phyloP scores from a whole-genome alignment of 2,329 filamentous ascomycete species.

The Hypoxylon sp. region DNA sequence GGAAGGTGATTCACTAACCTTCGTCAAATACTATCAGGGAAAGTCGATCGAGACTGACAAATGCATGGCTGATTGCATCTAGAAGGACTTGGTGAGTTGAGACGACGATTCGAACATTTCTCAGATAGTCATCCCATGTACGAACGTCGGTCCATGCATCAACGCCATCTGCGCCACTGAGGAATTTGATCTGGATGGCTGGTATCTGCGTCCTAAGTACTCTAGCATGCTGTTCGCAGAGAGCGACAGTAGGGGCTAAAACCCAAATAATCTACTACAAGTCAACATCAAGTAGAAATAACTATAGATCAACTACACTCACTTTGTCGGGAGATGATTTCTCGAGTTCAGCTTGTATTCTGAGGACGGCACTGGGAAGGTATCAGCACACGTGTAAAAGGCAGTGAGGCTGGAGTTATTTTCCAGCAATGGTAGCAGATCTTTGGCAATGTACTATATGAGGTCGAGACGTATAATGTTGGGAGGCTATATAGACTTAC shows the following conservation, averaged over 20 bases:
- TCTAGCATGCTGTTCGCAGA: constrained; percentile 76
- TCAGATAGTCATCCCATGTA: constrained; percentile 77
- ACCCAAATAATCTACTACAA: constrained; percentile 76
- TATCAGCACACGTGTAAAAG: constrained; percentile 43
- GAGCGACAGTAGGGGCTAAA: constrained; percentile 76
- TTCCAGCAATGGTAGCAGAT: constrained; percentile 5
- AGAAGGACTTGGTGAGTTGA: constrained; percentile 82
- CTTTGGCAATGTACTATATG: neutral
- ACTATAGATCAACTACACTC: constrained; percentile 27
- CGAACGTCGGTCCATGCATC: constrained; percentile 79
- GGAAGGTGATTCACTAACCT: constrained; percentile 64
- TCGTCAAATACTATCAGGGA: constrained; percentile 86
- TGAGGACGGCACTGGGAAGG: constrained; percentile 71
- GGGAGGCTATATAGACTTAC: constrained; percentile 61
- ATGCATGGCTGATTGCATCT: constrained; percentile 82
- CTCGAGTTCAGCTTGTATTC: constrained; percentile 76
- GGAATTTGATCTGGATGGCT: constrained; percentile 70
- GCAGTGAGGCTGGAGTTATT: constrained; percentile 9
- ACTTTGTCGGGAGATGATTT: constrained; percentile 69
- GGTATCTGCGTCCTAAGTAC: constrained; percentile 74
- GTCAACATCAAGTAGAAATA: constrained; percentile 39
- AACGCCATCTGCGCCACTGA: constrained; percentile 78
- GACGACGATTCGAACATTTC: constrained; percentile 78
- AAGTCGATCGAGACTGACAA: constrained; percentile 75
- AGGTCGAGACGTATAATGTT: constrained; percentile 4